A percentile compares a stretch with the other conserved stretches of the same genome.
Conservation (phyloP, 2,329 filamentous ascomycete species). For the Apiospora saccharicola region DNA sequence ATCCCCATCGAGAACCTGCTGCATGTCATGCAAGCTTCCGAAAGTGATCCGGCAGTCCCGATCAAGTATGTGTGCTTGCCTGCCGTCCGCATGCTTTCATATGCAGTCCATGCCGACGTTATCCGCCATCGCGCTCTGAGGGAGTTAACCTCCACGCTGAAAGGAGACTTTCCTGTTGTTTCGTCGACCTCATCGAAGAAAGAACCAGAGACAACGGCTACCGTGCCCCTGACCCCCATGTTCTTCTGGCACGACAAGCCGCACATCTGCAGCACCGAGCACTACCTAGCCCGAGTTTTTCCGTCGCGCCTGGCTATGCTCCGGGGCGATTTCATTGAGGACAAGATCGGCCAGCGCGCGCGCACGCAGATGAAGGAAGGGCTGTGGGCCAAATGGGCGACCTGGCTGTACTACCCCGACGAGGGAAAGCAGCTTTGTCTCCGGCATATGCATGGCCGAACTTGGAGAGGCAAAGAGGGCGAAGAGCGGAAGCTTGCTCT, state of each 20-base stretch:
- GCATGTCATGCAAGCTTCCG: constrained; percentile 52
- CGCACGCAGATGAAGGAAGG: constrained; percentile 65
- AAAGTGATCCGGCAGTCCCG: constrained; percentile 42
- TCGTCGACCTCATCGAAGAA: neutral
- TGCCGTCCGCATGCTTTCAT: constrained; percentile 58
- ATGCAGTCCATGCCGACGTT: constrained; percentile 57
- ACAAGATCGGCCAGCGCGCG: constrained; percentile 61
- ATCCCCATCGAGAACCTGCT: constrained; percentile 55
- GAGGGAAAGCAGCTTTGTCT: constrained; percentile 55
- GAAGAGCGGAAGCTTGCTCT: constrained; percentile 30
- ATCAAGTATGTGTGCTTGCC: constrained; percentile 62
- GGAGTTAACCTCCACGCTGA: constrained; percentile 50
- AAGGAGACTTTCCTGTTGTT: constrained; percentile 46
- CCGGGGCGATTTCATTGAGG: constrained; percentile 63
- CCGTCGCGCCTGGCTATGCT: constrained; percentile 56
- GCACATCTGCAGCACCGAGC: constrained; percentile 55
- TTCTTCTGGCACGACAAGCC: constrained; percentile 69
- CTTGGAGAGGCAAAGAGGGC: constrained; percentile 53
- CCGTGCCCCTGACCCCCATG: constrained; percentile 58
- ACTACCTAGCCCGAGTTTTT: constrained; percentile 60
- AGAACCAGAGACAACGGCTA: neutral
- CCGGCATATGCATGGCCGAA: constrained; percentile 59
- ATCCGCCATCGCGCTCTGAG: constrained; percentile 50
- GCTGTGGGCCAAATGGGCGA: constrained; percentile 59
- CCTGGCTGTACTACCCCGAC: constrained; percentile 62